Evolutionary conservation across 2,329 filamentous ascomycete genomes (phyloP).

Genomic region (Trichoderma guizhouense): DNA sequence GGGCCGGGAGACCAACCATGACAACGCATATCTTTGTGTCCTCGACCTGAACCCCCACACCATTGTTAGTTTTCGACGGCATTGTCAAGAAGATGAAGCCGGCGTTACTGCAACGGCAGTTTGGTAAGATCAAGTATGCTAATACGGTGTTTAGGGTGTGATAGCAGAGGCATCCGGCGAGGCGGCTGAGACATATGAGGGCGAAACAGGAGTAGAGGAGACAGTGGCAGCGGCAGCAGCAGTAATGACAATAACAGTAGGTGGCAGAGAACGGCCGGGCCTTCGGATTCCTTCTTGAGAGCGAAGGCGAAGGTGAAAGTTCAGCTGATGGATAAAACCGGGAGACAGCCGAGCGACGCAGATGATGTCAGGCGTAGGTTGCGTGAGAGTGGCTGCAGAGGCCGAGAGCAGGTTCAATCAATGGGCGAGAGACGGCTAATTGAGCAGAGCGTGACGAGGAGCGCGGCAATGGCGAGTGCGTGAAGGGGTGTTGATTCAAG

Average conservation of each 20-base stretch:
- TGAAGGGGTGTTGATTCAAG: background rate
- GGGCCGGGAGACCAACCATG: slow-evolving; percentile 94
- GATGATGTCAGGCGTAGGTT: background rate
- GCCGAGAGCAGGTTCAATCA: background rate
- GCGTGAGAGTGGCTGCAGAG: slow-evolving; percentile 12
- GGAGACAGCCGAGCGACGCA: background rate
- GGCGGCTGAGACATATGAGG: slow-evolving; percentile 19
- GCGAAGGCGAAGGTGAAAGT: background rate
- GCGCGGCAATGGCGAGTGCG: background rate
- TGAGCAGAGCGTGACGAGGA: background rate
- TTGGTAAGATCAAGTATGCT: slow-evolving; percentile 12
- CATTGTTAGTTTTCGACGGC: slow-evolving; percentile 53
- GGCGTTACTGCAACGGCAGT: background rate
- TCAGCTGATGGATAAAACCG: background rate
- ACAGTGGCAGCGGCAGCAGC: background rate
- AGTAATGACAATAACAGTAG: background rate
- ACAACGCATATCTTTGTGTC: slow-evolving; percentile 97
- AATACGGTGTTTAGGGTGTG: slow-evolving; percentile 18
- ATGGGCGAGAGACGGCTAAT: background rate
- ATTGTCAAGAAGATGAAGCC: slow-evolving; percentile 31
- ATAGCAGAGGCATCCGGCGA: slow-evolving; percentile 21
- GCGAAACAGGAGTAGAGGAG: background rate
- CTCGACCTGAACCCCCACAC: slow-evolving; percentile 80
- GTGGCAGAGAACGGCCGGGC: background rate
- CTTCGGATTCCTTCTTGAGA: background rate